Base-by-base conservation (phyloP, 768 basidiomycete genomes). In the Russula abietina region DNA sequence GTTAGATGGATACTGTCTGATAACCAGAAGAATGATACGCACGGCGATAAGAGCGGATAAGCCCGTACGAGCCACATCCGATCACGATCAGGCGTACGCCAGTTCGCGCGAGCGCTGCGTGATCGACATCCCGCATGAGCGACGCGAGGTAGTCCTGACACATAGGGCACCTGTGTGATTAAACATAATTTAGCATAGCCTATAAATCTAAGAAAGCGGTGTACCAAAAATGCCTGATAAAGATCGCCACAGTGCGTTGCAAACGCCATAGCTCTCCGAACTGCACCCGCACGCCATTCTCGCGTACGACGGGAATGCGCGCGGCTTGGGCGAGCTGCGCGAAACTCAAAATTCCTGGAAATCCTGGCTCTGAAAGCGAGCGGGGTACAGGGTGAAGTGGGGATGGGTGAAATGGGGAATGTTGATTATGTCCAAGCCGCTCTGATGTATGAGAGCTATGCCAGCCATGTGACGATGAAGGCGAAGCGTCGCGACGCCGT, bases 111-210 rank as follows among this genome's bases (percentile, higher is more conserved):
- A 89, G 76, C 7, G 77, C 73, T 72, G 77, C 76, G 60, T 75
- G 71, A 67, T 81, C 65, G 66, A 85, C 72, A 51, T 80, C 77
- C 56, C 71, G 76, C 74, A 76, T 74, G 66, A 91, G 79, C 38
- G 84, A 86, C 46, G 82, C 78, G 80, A 94, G 84, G 72, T 95
- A 97, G 72, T 96, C 93, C 70, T 93, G 91, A 72, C 90, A 92
- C 14, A 85, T 74, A 0, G 89, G 87, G 70, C 92, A 94, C 81
- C 84, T 82, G 46, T 22, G 10, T 19, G n/a, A 32, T 55, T 26
- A 57, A 57, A 56, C 65, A 53, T 67, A 50, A 14, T 52, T 26
- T 33, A 22, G 16, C 62, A 62, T 61, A 36, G 12, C n/a, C 8
- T 41, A 10, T 41, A 9, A 19, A 67, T 30, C 24, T 17, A 32